phyloP scores from a whole-genome alignment of 2,329 filamentous ascomycete species.

The Ceratocystis alfenasii region DNA sequence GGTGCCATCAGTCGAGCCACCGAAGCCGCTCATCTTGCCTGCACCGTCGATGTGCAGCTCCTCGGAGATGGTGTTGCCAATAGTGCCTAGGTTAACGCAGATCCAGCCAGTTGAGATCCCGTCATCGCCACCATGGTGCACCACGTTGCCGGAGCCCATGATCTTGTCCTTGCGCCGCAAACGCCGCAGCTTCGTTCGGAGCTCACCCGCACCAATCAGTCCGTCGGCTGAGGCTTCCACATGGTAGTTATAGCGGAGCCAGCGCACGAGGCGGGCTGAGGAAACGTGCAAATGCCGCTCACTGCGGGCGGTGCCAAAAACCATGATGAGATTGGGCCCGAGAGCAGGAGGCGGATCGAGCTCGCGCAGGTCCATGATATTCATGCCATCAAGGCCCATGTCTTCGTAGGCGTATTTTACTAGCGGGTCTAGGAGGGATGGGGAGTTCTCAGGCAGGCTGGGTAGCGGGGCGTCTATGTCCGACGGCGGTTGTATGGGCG shows the following conservation, averaged over 20 bases:
- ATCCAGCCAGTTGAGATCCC: constrained; percentile 92
- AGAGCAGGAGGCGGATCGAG: constrained; percentile 80
- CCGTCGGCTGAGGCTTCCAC: constrained; percentile 74
- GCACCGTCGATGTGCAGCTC: constrained; percentile 35
- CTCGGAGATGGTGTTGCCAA: constrained; percentile 45
- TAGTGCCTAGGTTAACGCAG: constrained; percentile 73
- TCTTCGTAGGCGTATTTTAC: constrained; percentile 71
- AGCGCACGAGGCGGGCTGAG: constrained; percentile 78
- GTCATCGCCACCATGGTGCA: constrained; percentile 57
- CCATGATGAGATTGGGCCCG: constrained; percentile 80
- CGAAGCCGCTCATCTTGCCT: constrained; percentile 65
- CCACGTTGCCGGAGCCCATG: constrained; percentile 58
- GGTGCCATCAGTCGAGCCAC: constrained; percentile 35
- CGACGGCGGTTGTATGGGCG: constrained; percentile 40
- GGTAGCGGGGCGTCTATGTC: constrained; percentile 40
- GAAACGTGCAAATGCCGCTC: constrained; percentile 89
- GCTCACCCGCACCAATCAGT: constrained; percentile 74
- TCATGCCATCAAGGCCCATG: constrained; percentile 72
- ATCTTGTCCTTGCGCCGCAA: constrained; percentile 72
- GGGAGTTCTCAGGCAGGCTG: constrained; percentile 53
- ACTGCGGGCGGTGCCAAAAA: constrained; percentile 80
- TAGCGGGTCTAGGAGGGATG: constrained; percentile 57
- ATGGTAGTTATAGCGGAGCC: constrained; percentile 61
- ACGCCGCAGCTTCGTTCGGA: constrained; percentile 74
- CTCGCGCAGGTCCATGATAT: constrained; percentile 67